These are phyloP conservation scores for Porphyra umbilicalis DNA, from an alignment of 31 red algal genomes.

Conservation along the genomic window DNA sequence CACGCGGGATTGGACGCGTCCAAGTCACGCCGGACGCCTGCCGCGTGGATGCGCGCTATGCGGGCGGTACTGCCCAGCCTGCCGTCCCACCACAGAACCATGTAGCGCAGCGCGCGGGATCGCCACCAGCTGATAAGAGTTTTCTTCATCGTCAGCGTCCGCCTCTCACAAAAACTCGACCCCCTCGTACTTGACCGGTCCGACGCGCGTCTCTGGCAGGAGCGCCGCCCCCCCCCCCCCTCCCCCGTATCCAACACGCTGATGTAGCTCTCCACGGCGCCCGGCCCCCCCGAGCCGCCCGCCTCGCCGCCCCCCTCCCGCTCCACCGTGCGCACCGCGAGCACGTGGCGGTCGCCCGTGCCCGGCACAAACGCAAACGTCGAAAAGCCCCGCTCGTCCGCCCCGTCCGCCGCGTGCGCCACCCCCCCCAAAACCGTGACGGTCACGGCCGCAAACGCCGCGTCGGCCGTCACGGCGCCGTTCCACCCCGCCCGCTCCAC, in stretches of 20 bases:
- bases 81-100: too few relatives aligned
- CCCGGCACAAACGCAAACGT: slow-evolving; percentile 70
- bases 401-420: slow-evolving; percentile 1
- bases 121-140: too few relatives aligned
- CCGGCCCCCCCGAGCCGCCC: not conserved
- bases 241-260: not conserved
- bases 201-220: not conserved
- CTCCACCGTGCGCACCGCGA: slow-evolving; percentile 59
- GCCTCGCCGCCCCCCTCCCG: slow-evolving; percentile 14
- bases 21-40: too few relatives aligned
- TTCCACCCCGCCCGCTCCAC: slow-evolving; percentile 70
- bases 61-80: too few relatives aligned
- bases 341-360: slow-evolving; percentile 41
- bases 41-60: too few relatives aligned
- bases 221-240: not conserved
- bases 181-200: not conserved
- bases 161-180: not conserved
- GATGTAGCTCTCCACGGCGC: not conserved
- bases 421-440: slow-evolving; percentile 12
- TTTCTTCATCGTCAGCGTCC: too few relatives aligned
- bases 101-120: too few relatives aligned
- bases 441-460: slow-evolving; percentile 18
- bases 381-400: slow-evolving; percentile 58
- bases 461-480: slow-evolving; percentile 30
- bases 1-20: too few relatives aligned